Evolutionary conservation across 2,329 filamentous ascomycete species (phyloP), one percentile per base, ranked within the genome.

Genomic region (Aureobasidium sp.): DNA sequence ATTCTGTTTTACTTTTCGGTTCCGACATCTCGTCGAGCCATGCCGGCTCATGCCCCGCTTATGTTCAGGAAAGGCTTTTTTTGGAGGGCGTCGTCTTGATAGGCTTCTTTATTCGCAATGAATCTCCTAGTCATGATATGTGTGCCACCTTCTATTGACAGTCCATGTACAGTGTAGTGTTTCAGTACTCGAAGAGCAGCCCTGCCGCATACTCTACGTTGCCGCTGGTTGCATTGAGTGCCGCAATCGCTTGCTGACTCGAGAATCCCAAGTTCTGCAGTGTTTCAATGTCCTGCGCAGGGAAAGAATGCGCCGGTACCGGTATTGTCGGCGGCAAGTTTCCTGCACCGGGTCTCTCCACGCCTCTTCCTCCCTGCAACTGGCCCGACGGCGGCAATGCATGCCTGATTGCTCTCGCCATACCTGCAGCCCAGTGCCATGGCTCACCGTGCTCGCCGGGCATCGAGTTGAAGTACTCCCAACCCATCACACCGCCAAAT

Each of bases 401-500:
- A 0, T 66, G 70, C 12, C 77, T 66, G 31, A 80, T 58, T 0
- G 74, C 69, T 1, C 67, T 62, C 0, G 85, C 85, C 79, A 94
- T 86, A 62, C 81, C 80, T 50, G 79, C 81, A 0, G 89, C 89
- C 91, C 91, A 96, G 66, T 89, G 80, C 87, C 88, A 93, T 0
- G 90, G 89, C 61, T 79, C 76, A 14, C 78, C 77, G 2, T 70
- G 71, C 27, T 83, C 86, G 1, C 86, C 87, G 2, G 89, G 88
- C 62, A 85, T 72, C 61, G 87, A 84, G 76, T 96, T 95, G 76
- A 93, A 96, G 72, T 94, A 96, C 76, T 97, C 92, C 92, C 92
- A 97, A 2, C 91, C 91, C 86, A 94, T 94, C 7, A 97, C 85
- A 0, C 92, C 92, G 0, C 91, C 92, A 72, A 96, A 94, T 0